A percentile compares a stretch with the other conserved stretches of the same genome.
Evolutionary conservation across 1,284 basidiomycete genomes (phyloP).

Genomic region (Serendipita sp.): DNA sequence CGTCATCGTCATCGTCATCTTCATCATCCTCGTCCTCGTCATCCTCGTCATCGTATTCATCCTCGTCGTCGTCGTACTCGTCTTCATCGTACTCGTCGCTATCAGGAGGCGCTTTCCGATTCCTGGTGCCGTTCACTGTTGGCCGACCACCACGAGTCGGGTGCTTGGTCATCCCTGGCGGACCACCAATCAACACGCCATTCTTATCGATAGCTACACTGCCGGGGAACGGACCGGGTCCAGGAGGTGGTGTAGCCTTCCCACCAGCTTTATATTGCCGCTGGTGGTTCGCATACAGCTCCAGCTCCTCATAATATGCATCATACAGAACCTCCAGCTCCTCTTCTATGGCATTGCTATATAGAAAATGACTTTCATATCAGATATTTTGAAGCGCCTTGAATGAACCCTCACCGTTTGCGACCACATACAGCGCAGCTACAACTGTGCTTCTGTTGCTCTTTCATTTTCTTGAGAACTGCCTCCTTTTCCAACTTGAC

Average conservation of each 20-base stretch:
- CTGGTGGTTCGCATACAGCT: constrained; percentile 96
- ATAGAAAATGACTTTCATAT: constrained; percentile 14
- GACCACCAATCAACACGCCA: constrained; percentile 59
- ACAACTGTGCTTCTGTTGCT: constrained; percentile 93
- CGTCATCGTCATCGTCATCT: constrained; percentile 49
- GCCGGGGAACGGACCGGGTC: constrained; percentile 95
- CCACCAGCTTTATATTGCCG: constrained; percentile 81
- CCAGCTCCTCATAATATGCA: constrained; percentile 98
- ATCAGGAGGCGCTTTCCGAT: constrained; percentile 35
- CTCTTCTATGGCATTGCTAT: constrained; percentile 90
- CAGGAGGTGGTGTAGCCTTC: constrained; percentile 77
- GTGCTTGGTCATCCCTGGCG: constrained; percentile 26
- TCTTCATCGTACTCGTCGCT: constrained; percentile 47
- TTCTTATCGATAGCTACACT: constrained; percentile 91
- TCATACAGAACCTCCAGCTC: constrained; percentile 99
- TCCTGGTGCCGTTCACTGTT: constrained; percentile 30
- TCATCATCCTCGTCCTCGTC: constrained; percentile 48
- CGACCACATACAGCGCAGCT: constrained; percentile 92
- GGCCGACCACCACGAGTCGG: constrained; percentile 19
- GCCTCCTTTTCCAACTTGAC: constrained; percentile 97
- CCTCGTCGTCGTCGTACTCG: constrained; percentile 29
- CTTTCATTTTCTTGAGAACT: constrained; percentile 96
- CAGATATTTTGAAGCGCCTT: neutral
- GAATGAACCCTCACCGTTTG: constrained; percentile 59
- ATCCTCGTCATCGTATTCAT: constrained; percentile 40